Evolutionary conservation across 2,329 filamentous ascomycete genomes (phyloP).

Genomic region (Fusarium fujikuroi): DNA sequence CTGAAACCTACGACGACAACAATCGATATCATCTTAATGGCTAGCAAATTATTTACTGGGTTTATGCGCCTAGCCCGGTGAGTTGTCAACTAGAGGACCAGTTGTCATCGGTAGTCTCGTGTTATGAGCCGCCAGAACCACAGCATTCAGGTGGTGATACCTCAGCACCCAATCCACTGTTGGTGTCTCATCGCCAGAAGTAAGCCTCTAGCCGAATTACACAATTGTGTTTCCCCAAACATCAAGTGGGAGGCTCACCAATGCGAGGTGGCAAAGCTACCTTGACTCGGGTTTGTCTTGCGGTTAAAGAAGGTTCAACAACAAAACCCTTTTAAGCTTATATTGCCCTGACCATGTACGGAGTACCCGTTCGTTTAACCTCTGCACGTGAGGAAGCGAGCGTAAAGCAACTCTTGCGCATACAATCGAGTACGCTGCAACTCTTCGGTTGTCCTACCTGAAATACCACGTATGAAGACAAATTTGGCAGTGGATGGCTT

Average conservation of each 20-base stretch:
- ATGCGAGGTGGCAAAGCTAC: neutral
- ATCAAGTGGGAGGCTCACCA: slow-evolving; percentile 1
- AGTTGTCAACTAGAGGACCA: slow-evolving; percentile 6
- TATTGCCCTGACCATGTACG: slow-evolving; percentile 32
- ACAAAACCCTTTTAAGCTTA: slow-evolving; percentile 43
- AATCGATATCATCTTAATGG: neutral
- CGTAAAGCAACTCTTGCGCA: slow-evolving; percentile 2
- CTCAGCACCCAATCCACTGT: slow-evolving; percentile 27
- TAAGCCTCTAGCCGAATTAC: slow-evolving; percentile 35
- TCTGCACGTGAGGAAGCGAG: slow-evolving; percentile 17
- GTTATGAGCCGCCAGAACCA: slow-evolving; percentile 28
- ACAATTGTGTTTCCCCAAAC: slow-evolving; percentile 21
- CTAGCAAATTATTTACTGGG: neutral
- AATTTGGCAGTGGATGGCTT: slow-evolving; percentile 10
- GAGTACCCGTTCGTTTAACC: slow-evolving; percentile 7
- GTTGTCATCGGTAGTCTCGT: slow-evolving; percentile 9
- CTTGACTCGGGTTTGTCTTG: slow-evolving; percentile 28
- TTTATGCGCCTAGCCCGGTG: slow-evolving; percentile 1
- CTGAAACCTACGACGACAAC: slow-evolving; percentile 1
- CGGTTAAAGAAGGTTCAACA: slow-evolving; percentile 8
- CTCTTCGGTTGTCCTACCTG: slow-evolving; percentile 16
- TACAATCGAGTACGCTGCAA: neutral
- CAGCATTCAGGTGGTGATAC: slow-evolving; percentile 34
- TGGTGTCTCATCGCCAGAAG: slow-evolving; percentile 23
- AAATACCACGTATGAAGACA: slow-evolving; percentile 5